Evolutionary conservation across 2,329 filamentous ascomycete species (phyloP), one percentile per base, ranked within the genome.

Genomic region (Ciborinia camelliae): DNA sequence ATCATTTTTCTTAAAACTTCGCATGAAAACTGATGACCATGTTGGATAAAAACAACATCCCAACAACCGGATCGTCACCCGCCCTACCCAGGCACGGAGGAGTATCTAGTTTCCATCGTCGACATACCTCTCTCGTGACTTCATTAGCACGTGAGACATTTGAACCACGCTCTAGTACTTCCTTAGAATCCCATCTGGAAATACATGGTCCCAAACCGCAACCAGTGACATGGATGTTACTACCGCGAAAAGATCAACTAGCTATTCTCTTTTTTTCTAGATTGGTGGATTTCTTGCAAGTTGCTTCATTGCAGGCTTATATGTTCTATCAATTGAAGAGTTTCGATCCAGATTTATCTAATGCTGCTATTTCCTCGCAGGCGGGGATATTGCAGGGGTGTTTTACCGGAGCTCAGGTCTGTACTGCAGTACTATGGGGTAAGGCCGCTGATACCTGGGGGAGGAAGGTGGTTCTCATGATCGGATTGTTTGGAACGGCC

Each of bases 281-380:
- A 35, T 79, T 96, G 28, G 91, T 90, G 14, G 92, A 96, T 74
- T 92, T 92, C 2, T 79, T 96, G 50, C 90, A 90, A 0, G 90
- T 94, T 73, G 92, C 90, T 0, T 90, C 87, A 4, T 67, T 72
- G 57, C 79, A 90, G 76, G 55, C 68, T 18, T 96, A 96, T 76
- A 87, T 96, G 81, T 96, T 91, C 77, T 96, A 94, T 76, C 91
- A 95, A 75, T 84, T 97, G n/a, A 87, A 86, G 70, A 94, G 88
- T 65, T 94, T 96, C 71, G 79, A 84, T 65, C 78, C 81, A 0
- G 76, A 72, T 12, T 77, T 85, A 18, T 76, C 84, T 0, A 79
- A 83, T 69, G 82, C 90, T 30, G 86, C 84, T 2, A 92, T 96
- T 69, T 86, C 92, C 0, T 82, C 83, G 26, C 91, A 95, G 75